phyloP scores from a whole-genome alignment of 495 filamentous ascomycete species.

The Tuber borchii region DNA sequence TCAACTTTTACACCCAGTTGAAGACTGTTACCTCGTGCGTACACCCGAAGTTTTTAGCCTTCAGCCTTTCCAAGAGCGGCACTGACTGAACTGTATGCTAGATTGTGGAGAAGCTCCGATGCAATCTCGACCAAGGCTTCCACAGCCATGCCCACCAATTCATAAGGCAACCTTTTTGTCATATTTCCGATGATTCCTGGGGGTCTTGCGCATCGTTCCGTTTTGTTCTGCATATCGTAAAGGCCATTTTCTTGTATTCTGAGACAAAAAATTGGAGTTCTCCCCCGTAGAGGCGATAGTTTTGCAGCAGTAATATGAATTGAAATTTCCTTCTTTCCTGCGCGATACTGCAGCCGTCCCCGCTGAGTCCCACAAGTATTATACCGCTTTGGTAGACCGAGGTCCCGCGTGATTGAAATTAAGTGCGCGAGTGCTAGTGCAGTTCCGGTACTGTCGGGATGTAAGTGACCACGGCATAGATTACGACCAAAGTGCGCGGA shows the following conservation, averaged over 20 bases:
- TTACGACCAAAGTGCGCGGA: background rate
- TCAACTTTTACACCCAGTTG: constrained; percentile 92
- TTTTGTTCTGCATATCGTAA: background rate
- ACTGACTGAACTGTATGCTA: constrained; percentile 38
- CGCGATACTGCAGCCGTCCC: background rate
- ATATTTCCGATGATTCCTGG: background rate
- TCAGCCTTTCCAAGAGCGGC: background rate
- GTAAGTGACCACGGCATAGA: background rate
- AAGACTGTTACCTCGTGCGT: constrained; percentile 76
- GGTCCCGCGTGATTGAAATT: background rate
- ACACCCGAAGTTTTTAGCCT: background rate
- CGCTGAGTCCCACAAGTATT: background rate
- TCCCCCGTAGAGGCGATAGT: background rate
- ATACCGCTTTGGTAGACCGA: background rate
- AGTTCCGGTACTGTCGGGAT: no score
- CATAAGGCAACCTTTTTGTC: constrained; percentile 9
- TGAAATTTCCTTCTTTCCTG: background rate
- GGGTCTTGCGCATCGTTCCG: background rate
- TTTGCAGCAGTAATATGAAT: background rate
- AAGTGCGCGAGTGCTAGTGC: background rate
- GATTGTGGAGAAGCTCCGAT: constrained; percentile 80
- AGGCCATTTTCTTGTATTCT: background rate
- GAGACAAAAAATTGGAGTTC: background rate
- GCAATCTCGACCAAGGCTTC: constrained; percentile 71
- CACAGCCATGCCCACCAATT: constrained; percentile 90